These are phyloP conservation scores for Aegilops tauschii DNA, from an alignment of 176 grass and related monocot genomes.

Conservation along the genomic window DNA sequence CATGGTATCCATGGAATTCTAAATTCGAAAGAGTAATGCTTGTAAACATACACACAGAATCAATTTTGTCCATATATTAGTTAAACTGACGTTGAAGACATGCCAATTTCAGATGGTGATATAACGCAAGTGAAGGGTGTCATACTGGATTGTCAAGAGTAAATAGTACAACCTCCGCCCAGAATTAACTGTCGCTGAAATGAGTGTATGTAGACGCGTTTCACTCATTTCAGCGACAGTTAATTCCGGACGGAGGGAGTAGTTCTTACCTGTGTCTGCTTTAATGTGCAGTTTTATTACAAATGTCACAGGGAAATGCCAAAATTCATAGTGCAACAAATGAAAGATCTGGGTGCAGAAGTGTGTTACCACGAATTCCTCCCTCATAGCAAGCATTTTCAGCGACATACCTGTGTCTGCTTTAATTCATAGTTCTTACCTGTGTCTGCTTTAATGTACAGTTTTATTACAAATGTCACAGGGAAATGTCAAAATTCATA, in stretches of 20 bases:
- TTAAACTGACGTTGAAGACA: not conserved
- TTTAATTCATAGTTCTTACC: not conserved
- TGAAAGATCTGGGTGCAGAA: slow-evolving; percentile 74
- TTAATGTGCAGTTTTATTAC: not conserved
- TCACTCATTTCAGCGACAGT: too few relatives aligned
- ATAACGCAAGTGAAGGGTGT: not conserved
- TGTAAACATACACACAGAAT: not conserved
- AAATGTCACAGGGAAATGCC: slow-evolving; percentile 58
- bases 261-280: not conserved
- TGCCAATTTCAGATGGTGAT: slow-evolving; percentile 14
- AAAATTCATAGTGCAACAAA: slow-evolving; percentile 59
- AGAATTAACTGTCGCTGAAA: too few relatives aligned
- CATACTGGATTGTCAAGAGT: not conserved
- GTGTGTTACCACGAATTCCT: slow-evolving; percentile 75
- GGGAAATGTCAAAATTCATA: slow-evolving; percentile 65
- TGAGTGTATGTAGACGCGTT: too few relatives aligned
- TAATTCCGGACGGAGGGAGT: too few relatives aligned
- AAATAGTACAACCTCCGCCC: not conserved
- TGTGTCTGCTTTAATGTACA: not conserved
- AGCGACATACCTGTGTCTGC: not conserved
- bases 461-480: slow-evolving; percentile 35
- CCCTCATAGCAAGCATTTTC: slow-evolving; percentile 51
- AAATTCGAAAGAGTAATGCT: not conserved
- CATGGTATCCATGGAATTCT: not conserved
- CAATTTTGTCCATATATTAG: not conserved